Base-by-base conservation (phyloP, 768 basidiomycete species). In the Hygrophoropsis aurantiaca region DNA sequence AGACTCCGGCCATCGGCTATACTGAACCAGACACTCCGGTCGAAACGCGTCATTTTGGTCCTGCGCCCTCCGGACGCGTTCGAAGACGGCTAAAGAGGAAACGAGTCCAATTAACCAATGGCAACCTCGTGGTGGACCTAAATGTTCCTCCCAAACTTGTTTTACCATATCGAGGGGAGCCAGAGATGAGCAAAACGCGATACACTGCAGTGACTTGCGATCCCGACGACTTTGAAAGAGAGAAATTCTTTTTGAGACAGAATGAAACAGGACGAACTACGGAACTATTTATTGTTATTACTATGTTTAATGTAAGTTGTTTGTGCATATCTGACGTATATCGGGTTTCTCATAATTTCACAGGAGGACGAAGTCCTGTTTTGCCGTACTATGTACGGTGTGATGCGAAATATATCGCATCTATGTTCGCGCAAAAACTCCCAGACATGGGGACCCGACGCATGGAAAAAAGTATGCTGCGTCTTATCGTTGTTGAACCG, bases 181-280 rank as follows among this genome's bases (percentile, higher is more conserved):
- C 80, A 37, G 90, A 94, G 66, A 89, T 85, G 60, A 81, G 72
- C 55, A 77, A 80, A 60, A 81, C 84, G 19, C 74, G 88, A 49
- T 92, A 86, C 63, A 93, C 94, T 5, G 93, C 91, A 0, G 87
- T 94, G 5, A 97, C 93, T 9, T 92, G 93, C 63, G 92, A 94
- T 61, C 94, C 94, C 1, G 90, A 97, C 60, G 86, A 94, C 26
- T 97, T 94, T 60, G 84, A 89, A 66, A 79, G 76, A 60, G 81
- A 81, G 39, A 85, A 89, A 10, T 94, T 90, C 65, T 88, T 85
- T 50, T 74, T 97, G 24, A 77, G 94, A 42, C 94, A 97, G 62
- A 87, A 87, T 59, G 80, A 89, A 58, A 79, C 69, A 51, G 82
- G 84, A 24, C 77, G 93, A 44, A 78, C 85, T 46, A 97, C 93